Percentiles rank a stretch among this genome's conserved stretches.
Evolutionary conservation across 306 rosid species (phyloP).

Genomic region (Nissolia schottii): DNA sequence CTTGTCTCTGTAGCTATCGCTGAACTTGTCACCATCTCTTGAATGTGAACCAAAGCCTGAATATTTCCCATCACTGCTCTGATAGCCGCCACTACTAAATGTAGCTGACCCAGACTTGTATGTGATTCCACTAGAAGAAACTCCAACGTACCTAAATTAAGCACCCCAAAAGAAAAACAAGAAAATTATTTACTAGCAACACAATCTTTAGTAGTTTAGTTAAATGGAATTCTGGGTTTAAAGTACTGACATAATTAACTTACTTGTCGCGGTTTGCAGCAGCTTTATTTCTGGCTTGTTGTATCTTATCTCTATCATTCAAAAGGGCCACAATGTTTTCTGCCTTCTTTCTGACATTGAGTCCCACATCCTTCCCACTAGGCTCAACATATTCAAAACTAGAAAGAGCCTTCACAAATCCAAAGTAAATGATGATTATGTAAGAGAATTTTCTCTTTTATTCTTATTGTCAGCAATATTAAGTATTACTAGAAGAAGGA

Average conservation of each 20-base stretch:
- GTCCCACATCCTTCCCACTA: conserved; percentile 89
- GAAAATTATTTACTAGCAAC: conserved; percentile 18
- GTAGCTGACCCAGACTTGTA: conserved; percentile 68
- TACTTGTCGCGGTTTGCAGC: conserved; percentile 95
- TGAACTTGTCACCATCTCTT: conserved; percentile 46
- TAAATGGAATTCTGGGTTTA: conserved; percentile 6
- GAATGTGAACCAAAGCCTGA: conserved; percentile 63
- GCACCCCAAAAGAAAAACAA: conserved; percentile 21
- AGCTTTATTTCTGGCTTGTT: conserved; percentile 85
- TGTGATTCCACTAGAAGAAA: conserved; percentile 87
- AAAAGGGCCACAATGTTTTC: conserved; percentile 73
- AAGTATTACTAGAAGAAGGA: conserved; percentile 23
- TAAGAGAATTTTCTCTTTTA: conserved; percentile 9
- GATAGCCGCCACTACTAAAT: conserved; percentile 50
- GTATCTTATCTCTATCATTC: conserved; percentile 92
- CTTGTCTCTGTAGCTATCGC: conserved; percentile 55
- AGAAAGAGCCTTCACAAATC: conserved; percentile 67
- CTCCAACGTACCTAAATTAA: conserved; percentile 76
- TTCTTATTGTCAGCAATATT: not conserved
- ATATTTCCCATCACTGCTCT: conserved; percentile 59
- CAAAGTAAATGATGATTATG: conserved; percentile 24
- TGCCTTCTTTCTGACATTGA: conserved; percentile 95
- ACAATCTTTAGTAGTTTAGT: conserved; percentile 14
- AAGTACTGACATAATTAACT: conserved; percentile 26
- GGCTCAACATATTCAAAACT: conserved; percentile 98